Evolutionary conservation across 495 filamentous ascomycete genomes (phyloP), one percentile per base, ranked within the genome.

Genomic region (Xylaria cubensis): DNA sequence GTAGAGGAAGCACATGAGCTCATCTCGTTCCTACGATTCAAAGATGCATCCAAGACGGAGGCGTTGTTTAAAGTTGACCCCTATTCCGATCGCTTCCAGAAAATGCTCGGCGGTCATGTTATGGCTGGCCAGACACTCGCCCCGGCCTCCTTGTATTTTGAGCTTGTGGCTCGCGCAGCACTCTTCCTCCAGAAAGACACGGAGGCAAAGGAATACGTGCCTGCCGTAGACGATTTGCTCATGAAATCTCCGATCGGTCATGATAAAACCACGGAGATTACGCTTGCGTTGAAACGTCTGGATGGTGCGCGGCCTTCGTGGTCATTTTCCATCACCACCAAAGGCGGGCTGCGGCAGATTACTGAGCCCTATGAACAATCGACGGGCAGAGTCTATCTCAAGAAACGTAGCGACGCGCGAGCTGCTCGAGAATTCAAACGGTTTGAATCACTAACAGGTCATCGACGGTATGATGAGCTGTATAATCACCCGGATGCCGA

Each of bases 111-210:
- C 17, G 85, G 85, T 26, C 84, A 87, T 73, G 77, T 78, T 0
- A 81, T 84, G 19, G 61, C 77, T 17, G 77, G 74, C 15, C 72
- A 82, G 44, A 58, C 69, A 19, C 76, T 87, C 1, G 80, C 78
- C 51, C 85, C 85, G 21, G 84, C 83, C 19, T 80, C 84, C 0
- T 70, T 87, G 64, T 87, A 85, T 55, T 42, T 84, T 42, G 85
- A 87, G 62, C 61, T 85, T 9, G 80, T 75, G 53, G n/a, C 69
- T 42, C 73, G 69, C 15, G 78, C 77, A 10, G 72, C 76, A n/a
- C n/a, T 69, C 36, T 69, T 59, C 36, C 61, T 77, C 0, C 36
- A 56, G n/a, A 59, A 36, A 24, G 59, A 48, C 50, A 50, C 66
- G 32, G 21, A 9, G 7, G 44, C 70, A 0, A 46, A 48, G 26